Evolutionary conservation across 805 yeast species (phyloP), one percentile per base, ranked within the genome.

Genomic region (Yarrowia hollandica): DNA sequence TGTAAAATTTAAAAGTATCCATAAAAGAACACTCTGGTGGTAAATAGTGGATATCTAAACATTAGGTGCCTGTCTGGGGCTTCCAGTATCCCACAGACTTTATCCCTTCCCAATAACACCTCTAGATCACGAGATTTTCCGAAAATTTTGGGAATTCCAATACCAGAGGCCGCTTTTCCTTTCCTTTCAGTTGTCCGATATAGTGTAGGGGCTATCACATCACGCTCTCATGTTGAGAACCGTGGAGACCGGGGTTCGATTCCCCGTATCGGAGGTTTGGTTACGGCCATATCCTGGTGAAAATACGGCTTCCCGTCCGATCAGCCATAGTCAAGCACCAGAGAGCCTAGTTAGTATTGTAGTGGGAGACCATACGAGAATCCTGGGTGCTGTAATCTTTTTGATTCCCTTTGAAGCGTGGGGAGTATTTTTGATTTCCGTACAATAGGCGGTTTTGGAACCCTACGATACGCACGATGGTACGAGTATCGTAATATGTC

Each of bases 201-300:
- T 44, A 44, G 54, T 44, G 54, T 44, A 44, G 54, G 54, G 54
- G 54, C 54, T 44, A 44, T 44, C 54, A 44, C 54, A 44, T 44
- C 54, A 44, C 54, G 54, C 54, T 44, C 54, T 44, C 54, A 44
- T 44, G 14, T n/a, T 44, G 54, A 44, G 54, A 30, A 30, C 54
- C 54, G 54, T 44, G 54, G 54, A 50, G 57, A 50, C 57, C 57
- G 57, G 57, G 57, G 57, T 50, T 50, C 57, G 57, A 50, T 50
- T 50, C 57, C 57, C 57, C 57, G 57, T 50, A 34, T 50, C 57
- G 57, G 57, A 50, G 57, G 2, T 7, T 34, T 30, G 35, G 35
- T 44, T 30, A 25, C 33, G 48, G 48, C 48, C 48, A 41, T 41
- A 41, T 41, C 48, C 48, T 41, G 48, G 48, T 41, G 48, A 41